Conservation (phyloP, 495 filamentous ascomycete species). For the Parachaetomium inaequale region DNA sequence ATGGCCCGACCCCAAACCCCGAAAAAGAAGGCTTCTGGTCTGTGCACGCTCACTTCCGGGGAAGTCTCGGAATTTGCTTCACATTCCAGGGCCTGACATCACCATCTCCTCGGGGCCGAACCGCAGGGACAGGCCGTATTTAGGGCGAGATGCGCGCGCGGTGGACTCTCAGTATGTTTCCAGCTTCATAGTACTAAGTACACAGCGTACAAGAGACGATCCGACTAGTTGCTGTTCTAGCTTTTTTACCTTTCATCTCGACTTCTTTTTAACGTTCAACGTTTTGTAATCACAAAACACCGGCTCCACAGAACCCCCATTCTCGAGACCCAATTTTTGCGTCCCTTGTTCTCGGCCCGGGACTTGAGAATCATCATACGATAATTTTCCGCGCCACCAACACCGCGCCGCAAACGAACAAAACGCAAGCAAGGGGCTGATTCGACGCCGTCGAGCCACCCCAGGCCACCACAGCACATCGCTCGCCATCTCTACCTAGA, state of each 20-base stretch:
- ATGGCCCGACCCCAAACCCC: background rate
- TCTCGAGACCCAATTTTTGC: background rate
- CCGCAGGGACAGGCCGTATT: background rate
- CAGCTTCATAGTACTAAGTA: background rate
- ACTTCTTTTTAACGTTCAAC: background rate
- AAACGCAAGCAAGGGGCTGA: background rate
- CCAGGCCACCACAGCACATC: background rate
- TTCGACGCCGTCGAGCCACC: background rate
- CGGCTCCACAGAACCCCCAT: background rate
- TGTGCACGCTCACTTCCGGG: conserved; percentile 11
- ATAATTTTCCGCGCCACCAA: conserved; percentile 11
- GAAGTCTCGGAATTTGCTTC: conserved; percentile 21
- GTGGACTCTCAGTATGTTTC: background rate
- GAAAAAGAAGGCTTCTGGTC: conserved; percentile 9
- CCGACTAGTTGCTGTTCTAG: no score
- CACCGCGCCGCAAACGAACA: conserved; percentile 4
- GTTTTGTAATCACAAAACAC: background rate
- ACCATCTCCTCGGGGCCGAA: conserved; percentile 10
- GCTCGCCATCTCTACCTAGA: background rate
- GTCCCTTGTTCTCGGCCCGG: background rate
- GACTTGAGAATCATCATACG: conserved; percentile 10
- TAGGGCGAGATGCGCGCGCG: background rate
- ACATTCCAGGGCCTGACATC: conserved; percentile 9
- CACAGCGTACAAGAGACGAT: no score
- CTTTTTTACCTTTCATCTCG: no score